phyloP scores from a whole-genome alignment of 2,329 filamentous ascomycete genomes.

The Rosellinia necatrix region DNA sequence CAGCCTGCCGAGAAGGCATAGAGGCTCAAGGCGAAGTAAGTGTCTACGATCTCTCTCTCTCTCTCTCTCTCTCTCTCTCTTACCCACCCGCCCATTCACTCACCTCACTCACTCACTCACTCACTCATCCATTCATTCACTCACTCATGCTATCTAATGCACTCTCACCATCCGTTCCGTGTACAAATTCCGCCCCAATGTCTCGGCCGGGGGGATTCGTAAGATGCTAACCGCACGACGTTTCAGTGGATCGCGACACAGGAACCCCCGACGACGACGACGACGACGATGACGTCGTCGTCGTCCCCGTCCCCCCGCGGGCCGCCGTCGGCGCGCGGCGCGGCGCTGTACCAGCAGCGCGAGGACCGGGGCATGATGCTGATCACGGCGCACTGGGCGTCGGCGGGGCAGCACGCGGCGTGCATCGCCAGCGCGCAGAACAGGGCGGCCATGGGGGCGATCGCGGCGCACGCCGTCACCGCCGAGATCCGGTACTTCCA shows the following conservation, averaged over 20 bases:
- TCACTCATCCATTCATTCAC: too few relatives aligned
- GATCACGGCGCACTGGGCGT: slow-evolving; percentile 33
- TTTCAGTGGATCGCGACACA: slow-evolving; percentile 21
- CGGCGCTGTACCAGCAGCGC: slow-evolving; percentile 27
- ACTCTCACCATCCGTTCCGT: too few relatives aligned
- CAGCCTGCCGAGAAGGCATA: slow-evolving; percentile 13
- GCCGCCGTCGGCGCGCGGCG: slow-evolving; percentile 26
- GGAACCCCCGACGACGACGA: too few relatives aligned
- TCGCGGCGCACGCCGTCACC: not conserved
- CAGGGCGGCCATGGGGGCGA: slow-evolving; percentile 5
- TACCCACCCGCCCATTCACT: too few relatives aligned
- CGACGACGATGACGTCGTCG: too few relatives aligned
- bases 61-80: not conserved
- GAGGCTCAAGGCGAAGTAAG: slow-evolving; percentile 25
- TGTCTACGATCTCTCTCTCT: not conserved
- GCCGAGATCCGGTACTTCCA: slow-evolving; percentile 18
- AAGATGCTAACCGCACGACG: not conserved
- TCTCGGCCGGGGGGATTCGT: too few relatives aligned
- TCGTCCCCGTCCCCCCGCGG: slow-evolving; percentile 13
- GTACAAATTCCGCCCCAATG: too few relatives aligned
- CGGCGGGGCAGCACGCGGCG: slow-evolving; percentile 27
- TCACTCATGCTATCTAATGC: too few relatives aligned
- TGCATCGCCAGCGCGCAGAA: slow-evolving; percentile 28
- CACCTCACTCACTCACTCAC: too few relatives aligned
- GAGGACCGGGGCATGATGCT: slow-evolving; percentile 24